These are phyloP conservation scores for Lojkania enalia DNA, from an alignment of 2,329 filamentous ascomycete genomes.

Conservation along the genomic window DNA sequence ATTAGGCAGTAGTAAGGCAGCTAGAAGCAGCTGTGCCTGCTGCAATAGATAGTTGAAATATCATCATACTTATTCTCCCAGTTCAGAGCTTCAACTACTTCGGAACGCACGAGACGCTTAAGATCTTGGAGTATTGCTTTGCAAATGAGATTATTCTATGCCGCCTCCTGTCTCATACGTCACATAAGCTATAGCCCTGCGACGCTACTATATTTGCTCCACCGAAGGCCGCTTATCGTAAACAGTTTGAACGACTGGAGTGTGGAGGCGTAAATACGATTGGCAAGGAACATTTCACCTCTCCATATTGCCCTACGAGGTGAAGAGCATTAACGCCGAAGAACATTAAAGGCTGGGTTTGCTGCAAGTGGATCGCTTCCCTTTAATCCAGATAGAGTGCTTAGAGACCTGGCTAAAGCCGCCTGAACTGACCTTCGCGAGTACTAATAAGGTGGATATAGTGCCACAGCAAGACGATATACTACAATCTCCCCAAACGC, in stretches of 20 bases:
- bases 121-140: conserved; percentile 31
- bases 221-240: conserved; percentile 6
- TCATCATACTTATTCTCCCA: no score
- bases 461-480: no score
- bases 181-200: conserved; percentile 1
- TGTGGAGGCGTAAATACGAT: neutral
- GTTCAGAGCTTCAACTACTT: no score
- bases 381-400: conserved; percentile 31
- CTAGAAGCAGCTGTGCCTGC: no score
- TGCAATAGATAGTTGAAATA: no score
- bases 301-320: conserved; percentile 1
- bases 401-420: conserved; percentile 25
- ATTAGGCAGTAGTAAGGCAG: no score
- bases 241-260: conserved; percentile 2
- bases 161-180: conserved; percentile 1
- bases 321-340: neutral
- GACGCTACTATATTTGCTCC: neutral
- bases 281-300: conserved; percentile 3
- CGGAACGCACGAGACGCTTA: conserved; percentile 39
- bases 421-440: neutral
- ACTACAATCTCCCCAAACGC: neutral
- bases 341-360: conserved; percentile 4
- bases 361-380: conserved; percentile 20
- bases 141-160: conserved; percentile 1
- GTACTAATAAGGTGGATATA: conserved; percentile 1